These are phyloP conservation scores for Thuja plicata DNA, from an alignment of 83 land plant genomes.

Conservation along the genomic window DNA sequence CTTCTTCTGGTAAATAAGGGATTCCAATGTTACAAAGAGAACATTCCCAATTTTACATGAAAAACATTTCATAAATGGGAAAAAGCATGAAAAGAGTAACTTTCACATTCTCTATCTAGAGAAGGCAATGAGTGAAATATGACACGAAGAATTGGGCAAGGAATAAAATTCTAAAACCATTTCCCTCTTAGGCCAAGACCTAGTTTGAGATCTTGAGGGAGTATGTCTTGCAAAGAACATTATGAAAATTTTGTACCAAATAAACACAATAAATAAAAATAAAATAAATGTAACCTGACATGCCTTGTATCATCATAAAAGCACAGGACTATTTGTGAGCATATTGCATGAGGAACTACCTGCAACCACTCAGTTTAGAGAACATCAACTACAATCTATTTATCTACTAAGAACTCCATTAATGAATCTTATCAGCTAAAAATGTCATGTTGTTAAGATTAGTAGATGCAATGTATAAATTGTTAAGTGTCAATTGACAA, in stretches of 20 bases:
- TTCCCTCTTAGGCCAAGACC: not conserved
- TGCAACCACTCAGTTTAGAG: constrained; percentile 18
- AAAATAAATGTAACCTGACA: constrained; percentile 19
- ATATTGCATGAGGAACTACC: constrained; percentile 29
- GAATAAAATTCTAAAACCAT: not conserved
- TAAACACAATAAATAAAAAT: constrained; percentile 4
- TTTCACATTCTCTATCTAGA: not conserved
- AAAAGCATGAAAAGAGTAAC: not conserved
- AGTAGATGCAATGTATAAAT: not conserved
- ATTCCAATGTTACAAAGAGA: not conserved
- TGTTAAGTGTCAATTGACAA: not conserved
- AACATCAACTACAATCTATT: not conserved
- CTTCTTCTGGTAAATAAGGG: constrained; percentile 21
- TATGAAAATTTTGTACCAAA: not conserved
- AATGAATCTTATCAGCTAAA: not conserved
- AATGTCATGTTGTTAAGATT: not conserved
- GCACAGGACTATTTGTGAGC: constrained; percentile 47
- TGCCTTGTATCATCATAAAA: constrained; percentile 12
- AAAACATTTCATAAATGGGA: not conserved
- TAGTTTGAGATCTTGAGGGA: not conserved
- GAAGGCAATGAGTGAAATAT: not conserved
- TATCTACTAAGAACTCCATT: not conserved
- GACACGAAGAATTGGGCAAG: not conserved
- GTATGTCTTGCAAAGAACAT: not conserved
- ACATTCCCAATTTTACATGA: not conserved